phyloP scores from a whole-genome alignment of 805 yeast genomes.

The Yamadazyma laniorum region DNA sequence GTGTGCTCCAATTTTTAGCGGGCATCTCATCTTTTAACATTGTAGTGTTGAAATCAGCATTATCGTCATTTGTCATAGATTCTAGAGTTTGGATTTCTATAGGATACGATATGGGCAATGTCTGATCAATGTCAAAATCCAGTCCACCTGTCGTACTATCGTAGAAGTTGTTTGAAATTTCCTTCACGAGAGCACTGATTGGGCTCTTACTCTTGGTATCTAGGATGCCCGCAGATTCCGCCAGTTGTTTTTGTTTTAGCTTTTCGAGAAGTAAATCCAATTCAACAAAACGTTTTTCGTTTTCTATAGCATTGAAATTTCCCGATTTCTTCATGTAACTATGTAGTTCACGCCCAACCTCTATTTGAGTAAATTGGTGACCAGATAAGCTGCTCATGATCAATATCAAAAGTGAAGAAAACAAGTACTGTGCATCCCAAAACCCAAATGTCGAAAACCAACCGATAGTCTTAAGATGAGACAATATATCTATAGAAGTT shows the following conservation, averaged over 20 bases:
- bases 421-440: slow-evolving; percentile 41
- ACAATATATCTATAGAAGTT: slow-evolving; percentile 27
- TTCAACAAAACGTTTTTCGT: slow-evolving; percentile 7
- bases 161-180: slow-evolving; percentile 9
- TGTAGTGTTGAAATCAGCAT: too few species aligned
- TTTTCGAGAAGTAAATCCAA: slow-evolving; percentile 8
- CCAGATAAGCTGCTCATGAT: slow-evolving; percentile 16
- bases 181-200: slow-evolving; percentile 5
- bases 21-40: slow-evolving; percentile 4
- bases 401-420: slow-evolving; percentile 28
- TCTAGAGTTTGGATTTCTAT: too few species aligned
- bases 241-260: background rate
- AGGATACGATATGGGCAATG: too few species aligned
- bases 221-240: background rate
- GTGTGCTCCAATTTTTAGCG: slow-evolving; percentile 5
- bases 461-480: slow-evolving; percentile 23
- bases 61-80: too few species aligned
- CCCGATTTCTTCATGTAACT: slow-evolving; percentile 12
- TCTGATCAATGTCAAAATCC: too few species aligned
- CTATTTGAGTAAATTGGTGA: slow-evolving; percentile 7
- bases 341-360: slow-evolving; percentile 8
- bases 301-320: slow-evolving; percentile 13
- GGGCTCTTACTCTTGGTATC: background rate
- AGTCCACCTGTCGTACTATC: too few species aligned
- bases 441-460: slow-evolving; percentile 33